Conservation (phyloP, 148 eudicot species). For the Cornus kousa region DNA sequence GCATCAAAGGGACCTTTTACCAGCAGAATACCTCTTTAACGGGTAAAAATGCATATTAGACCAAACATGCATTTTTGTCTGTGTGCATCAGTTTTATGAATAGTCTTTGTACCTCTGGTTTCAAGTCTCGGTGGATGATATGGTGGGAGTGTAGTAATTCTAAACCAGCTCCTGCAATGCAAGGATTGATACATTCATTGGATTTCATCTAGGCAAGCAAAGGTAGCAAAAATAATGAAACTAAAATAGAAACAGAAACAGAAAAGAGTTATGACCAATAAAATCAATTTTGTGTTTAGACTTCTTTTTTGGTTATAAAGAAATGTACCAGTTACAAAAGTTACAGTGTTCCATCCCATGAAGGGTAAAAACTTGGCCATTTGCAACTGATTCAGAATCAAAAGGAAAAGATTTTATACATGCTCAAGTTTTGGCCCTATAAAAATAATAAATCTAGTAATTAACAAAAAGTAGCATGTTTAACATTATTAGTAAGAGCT, state of each 20-base stretch:
- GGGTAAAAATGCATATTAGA: too few species aligned
- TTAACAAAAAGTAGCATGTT: not conserved
- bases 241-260: too few species aligned
- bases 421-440: too few species aligned
- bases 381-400: not conserved
- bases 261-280: not conserved
- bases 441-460: too few species aligned
- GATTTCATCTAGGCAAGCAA: conserved; percentile 1
- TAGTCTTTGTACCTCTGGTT: conserved; percentile 39
- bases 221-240: too few species aligned
- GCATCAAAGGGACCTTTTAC: too few species aligned
- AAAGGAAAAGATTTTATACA: not conserved
- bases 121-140: conserved; percentile 47
- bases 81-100: not conserved
- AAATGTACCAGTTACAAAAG: too few species aligned
- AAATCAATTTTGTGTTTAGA: not conserved
- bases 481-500: not conserved
- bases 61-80: not conserved
- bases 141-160: conserved; percentile 30
- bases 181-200: not conserved
- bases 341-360: too few species aligned
- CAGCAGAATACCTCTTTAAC: too few species aligned
- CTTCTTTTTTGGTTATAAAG: not conserved
- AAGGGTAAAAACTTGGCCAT: not conserved
- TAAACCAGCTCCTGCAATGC: conserved; percentile 46